phyloP scores from a whole-genome alignment of 2,329 filamentous ascomycete species.

The Hypoxylon sp. region DNA sequence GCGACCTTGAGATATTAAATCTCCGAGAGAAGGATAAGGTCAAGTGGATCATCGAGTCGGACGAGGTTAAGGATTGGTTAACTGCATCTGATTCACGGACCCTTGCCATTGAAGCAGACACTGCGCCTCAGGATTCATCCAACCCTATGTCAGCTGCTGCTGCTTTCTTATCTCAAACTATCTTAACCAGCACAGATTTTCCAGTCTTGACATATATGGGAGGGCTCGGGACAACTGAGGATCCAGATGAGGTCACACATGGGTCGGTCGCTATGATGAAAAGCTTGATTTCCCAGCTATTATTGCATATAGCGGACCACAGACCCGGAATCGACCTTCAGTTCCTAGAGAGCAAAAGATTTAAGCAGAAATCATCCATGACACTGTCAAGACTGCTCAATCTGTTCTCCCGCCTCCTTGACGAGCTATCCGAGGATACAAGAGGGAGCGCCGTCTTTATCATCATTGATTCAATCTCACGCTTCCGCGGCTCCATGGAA shows the following conservation, averaged over 20 bases:
- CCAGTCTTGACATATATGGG: conserved; percentile 30
- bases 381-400: conserved; percentile 1
- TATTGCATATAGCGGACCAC: conserved; percentile 21
- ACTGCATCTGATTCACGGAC: conserved; percentile 17
- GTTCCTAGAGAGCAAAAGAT: conserved; percentile 28
- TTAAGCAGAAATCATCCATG: conserved; percentile 3
- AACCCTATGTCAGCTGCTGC: conserved; percentile 22
- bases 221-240: neutral
- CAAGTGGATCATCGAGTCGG: conserved; percentile 33
- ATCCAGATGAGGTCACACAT: neutral
- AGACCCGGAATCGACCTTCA: conserved; percentile 18
- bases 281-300: conserved; percentile 30
- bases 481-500: conserved; percentile 19
- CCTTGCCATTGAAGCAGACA: conserved; percentile 28
- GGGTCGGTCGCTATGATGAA: conserved; percentile 21
- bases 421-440: conserved; percentile 16
- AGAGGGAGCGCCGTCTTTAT: conserved; percentile 19
- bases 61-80: conserved; percentile 27
- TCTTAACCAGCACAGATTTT: conserved; percentile 27
- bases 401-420: conserved; percentile 23
- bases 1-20: conserved; percentile 11
- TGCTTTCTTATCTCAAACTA: conserved; percentile 18
- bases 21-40: conserved; percentile 32
- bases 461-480: conserved; percentile 23
- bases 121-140: conserved; percentile 17